These are phyloP conservation scores for Lachancea quebecensis DNA, from an alignment of 805 yeast species.

Conservation along the genomic window DNA sequence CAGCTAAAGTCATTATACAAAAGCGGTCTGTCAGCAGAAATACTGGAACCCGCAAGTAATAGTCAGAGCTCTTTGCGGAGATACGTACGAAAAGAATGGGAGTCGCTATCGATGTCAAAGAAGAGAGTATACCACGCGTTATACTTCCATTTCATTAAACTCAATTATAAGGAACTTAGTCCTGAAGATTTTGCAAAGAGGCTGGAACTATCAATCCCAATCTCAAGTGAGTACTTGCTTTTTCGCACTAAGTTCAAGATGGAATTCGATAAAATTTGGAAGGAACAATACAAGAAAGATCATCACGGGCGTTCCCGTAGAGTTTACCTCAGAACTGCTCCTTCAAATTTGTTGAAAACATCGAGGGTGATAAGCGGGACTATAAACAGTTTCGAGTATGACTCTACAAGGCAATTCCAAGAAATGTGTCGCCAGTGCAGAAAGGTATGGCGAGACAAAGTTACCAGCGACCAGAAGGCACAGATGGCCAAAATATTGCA, in stretches of 20 bases:
- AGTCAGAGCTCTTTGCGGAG: constrained; percentile 14
- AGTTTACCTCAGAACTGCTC: not conserved
- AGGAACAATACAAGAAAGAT: constrained; percentile 7
- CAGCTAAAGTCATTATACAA: constrained; percentile 12
- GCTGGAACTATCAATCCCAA: constrained; percentile 20
- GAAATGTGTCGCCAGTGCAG: constrained; percentile 25
- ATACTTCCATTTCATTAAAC: constrained; percentile 15
- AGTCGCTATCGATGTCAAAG: constrained; percentile 14
- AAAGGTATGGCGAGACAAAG: constrained; percentile 18
- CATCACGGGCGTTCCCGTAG: not conserved
- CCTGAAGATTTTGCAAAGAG: constrained; percentile 20
- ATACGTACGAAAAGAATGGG: constrained; percentile 22
- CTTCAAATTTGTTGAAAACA: not conserved
- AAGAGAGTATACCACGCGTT: constrained; percentile 20
- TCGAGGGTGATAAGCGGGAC: not conserved
- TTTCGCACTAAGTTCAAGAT: constrained; percentile 20
- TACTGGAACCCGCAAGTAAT: constrained; percentile 3
- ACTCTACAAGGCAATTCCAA: constrained; percentile 14
- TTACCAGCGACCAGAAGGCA: constrained; percentile 14
- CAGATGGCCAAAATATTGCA: constrained; percentile 11
- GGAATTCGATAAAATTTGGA: constrained; percentile 16
- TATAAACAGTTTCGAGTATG: not conserved
- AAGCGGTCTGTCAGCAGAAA: constrained; percentile 3
- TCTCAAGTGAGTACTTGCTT: constrained; percentile 20
- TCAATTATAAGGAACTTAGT: constrained; percentile 12